Evolutionary conservation across 1,284 basidiomycete genomes (phyloP), one percentile per base, ranked within the genome.

Genomic region (Microbotryum intermedium): DNA sequence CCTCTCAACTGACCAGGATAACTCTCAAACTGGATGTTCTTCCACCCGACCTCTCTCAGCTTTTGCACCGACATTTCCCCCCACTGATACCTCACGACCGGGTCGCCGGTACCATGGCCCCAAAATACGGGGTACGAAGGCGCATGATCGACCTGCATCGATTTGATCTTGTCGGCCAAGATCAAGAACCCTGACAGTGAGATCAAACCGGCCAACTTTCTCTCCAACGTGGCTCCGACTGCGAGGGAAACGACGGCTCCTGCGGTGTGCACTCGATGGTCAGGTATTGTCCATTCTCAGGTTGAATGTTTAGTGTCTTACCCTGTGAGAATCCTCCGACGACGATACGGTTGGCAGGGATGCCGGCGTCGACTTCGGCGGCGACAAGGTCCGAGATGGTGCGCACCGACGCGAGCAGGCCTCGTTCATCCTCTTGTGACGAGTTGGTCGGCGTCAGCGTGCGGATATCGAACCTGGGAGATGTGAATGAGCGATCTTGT

Each of bases 291-390:
- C 45, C 45, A 47, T 47, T 47, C 45, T 47, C 11, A 21, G 21
- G 21, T 18, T 52, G 4, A 58, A 34, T 13, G 34, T 13, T 2
- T 9, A 9, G 5, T 34, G 6, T 34, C 57, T 29, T 47, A 53
- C 66, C 91, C 74, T 94, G 91, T 61, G 84, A 86, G 77, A 94
- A 95, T 2, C 92, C 91, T 39, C 88, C 90, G 29, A 94, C 75
- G 20, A 92, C 71, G 53, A 78, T 75, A 53, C 65, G 30, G 26
- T 80, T 78, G 28, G 84, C 76, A 7, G 83, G 79, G 55, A 86
- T 82, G 28, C 88, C 89, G 18, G 78, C 77, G 58, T 84, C 82
- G 39, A 90, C 78, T 73, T 94, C 91, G 5, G 80, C 78, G 18
- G 82, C 79, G 70, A 95, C 84, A 64, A 93, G 77, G 59, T 80